phyloP scores from a whole-genome alignment of 179 eudicot species.

The Corrigiola litoralis region DNA sequence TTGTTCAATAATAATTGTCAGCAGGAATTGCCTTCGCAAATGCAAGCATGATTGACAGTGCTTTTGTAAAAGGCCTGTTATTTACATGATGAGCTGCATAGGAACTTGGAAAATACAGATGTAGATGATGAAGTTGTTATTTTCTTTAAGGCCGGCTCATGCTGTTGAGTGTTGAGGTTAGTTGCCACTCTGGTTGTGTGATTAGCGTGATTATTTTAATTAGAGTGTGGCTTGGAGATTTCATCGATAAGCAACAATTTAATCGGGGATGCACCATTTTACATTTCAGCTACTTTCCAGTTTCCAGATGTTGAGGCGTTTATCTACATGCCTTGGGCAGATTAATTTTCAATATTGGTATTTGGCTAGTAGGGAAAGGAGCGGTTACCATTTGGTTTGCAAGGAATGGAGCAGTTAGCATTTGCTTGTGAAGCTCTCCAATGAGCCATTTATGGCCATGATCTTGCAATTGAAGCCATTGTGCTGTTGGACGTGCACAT shows the following conservation, averaged over 20 bases:
- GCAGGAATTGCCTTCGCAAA: conserved; percentile 17
- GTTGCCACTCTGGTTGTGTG: neutral
- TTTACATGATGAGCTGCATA: neutral
- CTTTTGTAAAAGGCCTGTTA: neutral
- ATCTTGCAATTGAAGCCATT: no score
- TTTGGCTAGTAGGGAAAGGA: neutral
- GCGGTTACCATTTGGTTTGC: neutral
- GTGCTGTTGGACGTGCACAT: no score
- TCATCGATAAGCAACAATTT: neutral
- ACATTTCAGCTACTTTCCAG: neutral
- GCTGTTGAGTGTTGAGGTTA: neutral
- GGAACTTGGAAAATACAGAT: neutral
- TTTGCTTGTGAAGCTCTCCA: neutral
- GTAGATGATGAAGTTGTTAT: no score
- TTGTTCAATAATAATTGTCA: neutral
- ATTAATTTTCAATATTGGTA: no score
- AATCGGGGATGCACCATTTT: neutral
- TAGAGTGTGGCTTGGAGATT: neutral
- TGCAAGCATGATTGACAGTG: conserved; percentile 21
- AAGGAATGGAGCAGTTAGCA: neutral
- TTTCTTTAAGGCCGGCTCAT: no score
- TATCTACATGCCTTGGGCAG: no score
- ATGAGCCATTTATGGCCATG: no score
- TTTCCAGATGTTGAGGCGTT: neutral
- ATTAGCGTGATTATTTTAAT: neutral